Percentiles rank a stretch among this genome's conserved stretches.
phyloP scores from a whole-genome alignment of 1,284 basidiomycete genomes.

The Ganoderma resinaceum region DNA sequence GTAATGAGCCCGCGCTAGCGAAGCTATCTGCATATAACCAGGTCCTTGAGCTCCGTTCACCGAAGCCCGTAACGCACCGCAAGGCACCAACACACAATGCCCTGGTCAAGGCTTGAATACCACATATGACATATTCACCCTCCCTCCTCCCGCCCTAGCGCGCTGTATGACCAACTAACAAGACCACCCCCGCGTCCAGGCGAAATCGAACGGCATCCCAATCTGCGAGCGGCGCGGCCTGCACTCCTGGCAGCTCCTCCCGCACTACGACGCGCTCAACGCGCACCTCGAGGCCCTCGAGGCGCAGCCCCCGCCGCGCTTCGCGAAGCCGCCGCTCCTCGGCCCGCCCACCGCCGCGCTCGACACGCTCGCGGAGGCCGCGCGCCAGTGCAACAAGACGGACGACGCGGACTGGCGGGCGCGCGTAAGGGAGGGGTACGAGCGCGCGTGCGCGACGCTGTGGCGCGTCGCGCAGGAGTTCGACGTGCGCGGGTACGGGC shows the following conservation, averaged over 20 bases:
- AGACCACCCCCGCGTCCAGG: conserved; percentile 40
- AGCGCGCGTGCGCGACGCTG: conserved; percentile 62
- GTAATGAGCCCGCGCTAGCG: too few relatives aligned
- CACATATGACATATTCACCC: too few relatives aligned
- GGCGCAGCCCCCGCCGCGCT: conserved; percentile 56
- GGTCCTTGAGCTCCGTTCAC: too few relatives aligned
- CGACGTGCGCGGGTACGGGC: conserved; percentile 71
- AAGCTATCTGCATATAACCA: too few relatives aligned
- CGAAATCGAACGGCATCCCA: conserved; percentile 68
- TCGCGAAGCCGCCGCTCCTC: conserved; percentile 69
- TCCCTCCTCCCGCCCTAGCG: too few relatives aligned
- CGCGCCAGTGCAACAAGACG: conserved; percentile 35
- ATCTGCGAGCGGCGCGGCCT: conserved; percentile 68
- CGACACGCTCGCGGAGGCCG: conserved; percentile 64
- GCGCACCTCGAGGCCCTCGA: conserved; percentile 66
- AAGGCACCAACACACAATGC: too few relatives aligned
- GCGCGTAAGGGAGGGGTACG: conserved; percentile 67
- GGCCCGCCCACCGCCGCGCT: conserved; percentile 62
- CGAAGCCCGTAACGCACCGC: too few relatives aligned
- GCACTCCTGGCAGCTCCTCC: conserved; percentile 67
- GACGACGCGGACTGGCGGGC: conserved; percentile 51
- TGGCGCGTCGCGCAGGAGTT: conserved; percentile 75
- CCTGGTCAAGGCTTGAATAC: too few relatives aligned
- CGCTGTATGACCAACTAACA: not conserved
- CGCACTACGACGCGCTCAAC: conserved; percentile 62